These are phyloP conservation scores for Monosporascus sp. DNA, from an alignment of 2,329 filamentous ascomycete genomes.

Conservation along the genomic window DNA sequence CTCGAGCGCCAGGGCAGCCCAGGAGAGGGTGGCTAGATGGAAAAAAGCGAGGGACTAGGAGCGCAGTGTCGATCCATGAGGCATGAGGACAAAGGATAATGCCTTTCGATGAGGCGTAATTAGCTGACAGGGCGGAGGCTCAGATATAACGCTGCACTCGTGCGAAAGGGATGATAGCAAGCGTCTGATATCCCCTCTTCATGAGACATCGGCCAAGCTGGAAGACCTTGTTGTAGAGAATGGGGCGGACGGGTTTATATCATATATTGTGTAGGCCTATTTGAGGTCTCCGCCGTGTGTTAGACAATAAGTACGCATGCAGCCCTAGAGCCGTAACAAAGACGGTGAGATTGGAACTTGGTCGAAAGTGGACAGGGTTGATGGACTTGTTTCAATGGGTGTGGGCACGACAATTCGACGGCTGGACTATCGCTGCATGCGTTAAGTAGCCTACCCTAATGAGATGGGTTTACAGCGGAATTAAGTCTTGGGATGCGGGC, in stretches of 20 bases:
- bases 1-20: not conserved
- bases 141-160: not conserved
- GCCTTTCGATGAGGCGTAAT: not conserved
- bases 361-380: not conserved
- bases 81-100: not conserved
- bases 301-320: not conserved
- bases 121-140: not conserved
- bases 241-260: not conserved
- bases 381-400: not conserved
- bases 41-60: not conserved
- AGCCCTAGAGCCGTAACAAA: not conserved
- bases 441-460: not conserved
- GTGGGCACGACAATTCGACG: not conserved
- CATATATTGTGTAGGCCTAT: not conserved
- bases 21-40: not conserved
- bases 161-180: not conserved
- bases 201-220: not conserved
- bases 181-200: not conserved
- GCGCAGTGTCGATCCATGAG: not conserved
- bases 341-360: not conserved
- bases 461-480: slow-evolving; percentile 3
- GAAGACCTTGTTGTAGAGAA: not conserved
- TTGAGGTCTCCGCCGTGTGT: not conserved
- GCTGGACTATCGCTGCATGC: not conserved
- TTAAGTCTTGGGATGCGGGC: slow-evolving; percentile 2